A percentile compares a stretch with the other conserved stretches of the same genome.
Evolutionary conservation across 805 yeast genomes (phyloP).

Genomic region (Candida ficus): DNA sequence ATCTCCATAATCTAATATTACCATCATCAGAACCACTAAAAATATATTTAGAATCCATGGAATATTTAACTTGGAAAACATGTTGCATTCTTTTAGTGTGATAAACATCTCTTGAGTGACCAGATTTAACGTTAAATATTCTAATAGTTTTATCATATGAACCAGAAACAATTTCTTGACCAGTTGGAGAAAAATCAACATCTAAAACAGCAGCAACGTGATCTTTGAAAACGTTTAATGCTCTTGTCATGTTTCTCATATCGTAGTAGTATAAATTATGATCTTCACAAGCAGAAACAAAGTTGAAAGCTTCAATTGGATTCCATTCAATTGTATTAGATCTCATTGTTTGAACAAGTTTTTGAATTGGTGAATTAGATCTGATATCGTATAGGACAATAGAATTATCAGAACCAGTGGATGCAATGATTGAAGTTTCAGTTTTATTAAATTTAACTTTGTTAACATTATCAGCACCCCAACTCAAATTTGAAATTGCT

Average conservation of each 20-base stretch:
- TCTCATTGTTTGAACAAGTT: slow-evolving; percentile 74
- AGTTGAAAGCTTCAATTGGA: slow-evolving; percentile 95
- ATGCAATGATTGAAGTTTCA: slow-evolving; percentile 83
- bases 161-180: slow-evolving; percentile 92
- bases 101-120: slow-evolving; percentile 92
- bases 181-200: slow-evolving; percentile 94
- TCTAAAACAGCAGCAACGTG: slow-evolving; percentile 96
- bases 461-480: slow-evolving; percentile 94
- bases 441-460: slow-evolving; percentile 84
- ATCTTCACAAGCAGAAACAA: slow-evolving; percentile 91
- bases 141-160: slow-evolving; percentile 92
- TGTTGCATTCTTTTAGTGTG: slow-evolving; percentile 98
- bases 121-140: slow-evolving; percentile 67
- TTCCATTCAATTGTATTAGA: slow-evolving; percentile 91
- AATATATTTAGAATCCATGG: slow-evolving; percentile 86
- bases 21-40: slow-evolving; percentile 95
- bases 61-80: slow-evolving; percentile 73
- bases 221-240: slow-evolving; percentile 84
- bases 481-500: slow-evolving; percentile 71
- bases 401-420: slow-evolving; percentile 88
- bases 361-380: slow-evolving; percentile 88
- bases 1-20: slow-evolving; percentile 90
- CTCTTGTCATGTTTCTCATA: slow-evolving; percentile 83
- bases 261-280: slow-evolving; percentile 94
- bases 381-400: slow-evolving; percentile 86